Conservation (phyloP, 495 filamentous ascomycete genomes). For the Pyronema omphalodes region DNA sequence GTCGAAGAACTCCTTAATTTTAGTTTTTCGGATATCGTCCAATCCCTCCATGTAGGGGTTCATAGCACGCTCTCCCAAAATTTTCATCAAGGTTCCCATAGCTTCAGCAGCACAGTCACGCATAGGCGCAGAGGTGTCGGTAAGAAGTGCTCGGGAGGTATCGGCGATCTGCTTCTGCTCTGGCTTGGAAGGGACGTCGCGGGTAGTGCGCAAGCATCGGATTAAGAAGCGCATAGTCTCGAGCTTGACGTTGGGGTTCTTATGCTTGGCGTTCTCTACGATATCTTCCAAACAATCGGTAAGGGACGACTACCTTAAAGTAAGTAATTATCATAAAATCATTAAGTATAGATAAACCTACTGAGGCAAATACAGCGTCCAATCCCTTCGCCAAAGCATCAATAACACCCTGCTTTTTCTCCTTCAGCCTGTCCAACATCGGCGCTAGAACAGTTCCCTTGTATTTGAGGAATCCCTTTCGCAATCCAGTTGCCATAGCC, state of each 20-base stretch:
- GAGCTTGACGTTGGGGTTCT: slow-evolving; percentile 94
- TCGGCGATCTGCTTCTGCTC: slow-evolving; percentile 78
- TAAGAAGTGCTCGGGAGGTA: slow-evolving; percentile 65
- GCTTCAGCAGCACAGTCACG: slow-evolving; percentile 79
- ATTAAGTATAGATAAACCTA: slow-evolving; percentile 6
- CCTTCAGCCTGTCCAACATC: slow-evolving; percentile 87
- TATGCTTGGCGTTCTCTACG: slow-evolving; percentile 66
- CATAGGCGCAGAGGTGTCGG: slow-evolving; percentile 69
- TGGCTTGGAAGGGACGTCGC: slow-evolving; percentile 60
- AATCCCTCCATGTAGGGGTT: slow-evolving; percentile 82
- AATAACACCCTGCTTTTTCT: slow-evolving; percentile 80
- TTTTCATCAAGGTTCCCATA: slow-evolving; percentile 93
- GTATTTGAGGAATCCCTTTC: slow-evolving; percentile 62
- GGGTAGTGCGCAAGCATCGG: slow-evolving; percentile 65
- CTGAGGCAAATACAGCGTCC: slow-evolving; percentile 66
- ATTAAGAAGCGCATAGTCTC: slow-evolving; percentile 83
- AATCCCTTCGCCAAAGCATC: slow-evolving; percentile 74
- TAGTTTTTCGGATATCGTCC: slow-evolving; percentile 88
- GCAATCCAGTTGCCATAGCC: slow-evolving; percentile 71
- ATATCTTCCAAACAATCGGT: slow-evolving; percentile 80
- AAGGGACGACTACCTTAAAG: slow-evolving; percentile 36
- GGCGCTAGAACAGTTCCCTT: slow-evolving; percentile 59
- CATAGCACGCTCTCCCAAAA: slow-evolving; percentile 95
- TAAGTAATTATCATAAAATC: not conserved
- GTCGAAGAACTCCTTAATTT: slow-evolving; percentile 90